Conservation (phyloP, 805 yeast species). For the Hanseniaspora pseudoguilliermondii region DNA sequence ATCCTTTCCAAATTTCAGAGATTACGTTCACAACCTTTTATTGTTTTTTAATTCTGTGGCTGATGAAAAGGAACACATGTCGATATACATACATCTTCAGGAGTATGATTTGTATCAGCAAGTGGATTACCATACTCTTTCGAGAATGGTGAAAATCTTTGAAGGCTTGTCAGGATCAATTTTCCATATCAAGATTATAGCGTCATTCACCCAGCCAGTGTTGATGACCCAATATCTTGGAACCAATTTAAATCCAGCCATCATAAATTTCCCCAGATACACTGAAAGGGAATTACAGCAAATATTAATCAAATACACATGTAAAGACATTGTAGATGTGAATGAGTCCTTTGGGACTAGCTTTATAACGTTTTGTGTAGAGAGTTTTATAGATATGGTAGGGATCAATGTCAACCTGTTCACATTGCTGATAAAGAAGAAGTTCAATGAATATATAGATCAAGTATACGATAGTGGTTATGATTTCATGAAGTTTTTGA, state of each 20-base stretch:
- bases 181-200: conserved; percentile 7
- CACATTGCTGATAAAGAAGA: background rate
- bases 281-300: background rate
- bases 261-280: conserved; percentile 6
- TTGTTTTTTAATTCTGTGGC: background rate
- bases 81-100: conserved; percentile 6
- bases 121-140: conserved; percentile 2
- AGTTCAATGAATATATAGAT: background rate
- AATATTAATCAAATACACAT: background rate
- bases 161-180: conserved; percentile 8
- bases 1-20: background rate
- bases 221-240: conserved; percentile 8
- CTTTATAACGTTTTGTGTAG: conserved; percentile 1
- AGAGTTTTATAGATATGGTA: conserved; percentile 5
- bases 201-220: conserved; percentile 1
- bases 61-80: background rate
- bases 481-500: background rate
- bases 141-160: background rate
- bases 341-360: background rate
- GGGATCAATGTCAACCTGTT: background rate
- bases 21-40: conserved; percentile 4
- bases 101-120: conserved; percentile 7
- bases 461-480: background rate
- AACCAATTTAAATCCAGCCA: background rate
- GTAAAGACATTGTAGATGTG: background rate